A percentile compares a stretch with the other conserved stretches of the same genome.
Evolutionary conservation across 305 asterid species (phyloP).

Genomic region (Fraxinus greggii): DNA sequence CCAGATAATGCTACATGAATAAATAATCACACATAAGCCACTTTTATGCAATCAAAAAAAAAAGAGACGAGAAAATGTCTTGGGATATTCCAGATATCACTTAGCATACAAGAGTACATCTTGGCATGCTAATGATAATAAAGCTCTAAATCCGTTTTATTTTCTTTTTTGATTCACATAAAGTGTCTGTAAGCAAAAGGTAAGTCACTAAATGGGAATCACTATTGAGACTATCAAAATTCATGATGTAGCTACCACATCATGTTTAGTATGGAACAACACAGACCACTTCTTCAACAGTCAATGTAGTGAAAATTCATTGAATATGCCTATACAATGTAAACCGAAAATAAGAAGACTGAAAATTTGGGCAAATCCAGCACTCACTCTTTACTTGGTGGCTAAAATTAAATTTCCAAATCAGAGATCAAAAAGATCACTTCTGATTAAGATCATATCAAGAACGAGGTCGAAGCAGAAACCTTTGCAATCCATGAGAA

Average conservation of each 20-base stretch:
- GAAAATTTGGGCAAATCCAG: not conserved
- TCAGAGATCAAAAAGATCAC: not conserved
- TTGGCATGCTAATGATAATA: not conserved
- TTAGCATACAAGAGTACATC: not conserved
- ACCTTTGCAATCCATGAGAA: not conserved
- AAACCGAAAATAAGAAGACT: not conserved
- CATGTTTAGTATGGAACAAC: not conserved
- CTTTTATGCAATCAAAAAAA: not conserved
- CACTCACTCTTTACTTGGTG: not conserved
- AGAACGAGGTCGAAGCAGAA: not conserved
- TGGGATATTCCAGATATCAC: not conserved
- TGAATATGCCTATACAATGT: not conserved
- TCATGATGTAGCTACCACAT: not conserved
- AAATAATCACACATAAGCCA: constrained; percentile 13
- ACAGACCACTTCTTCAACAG: not conserved
- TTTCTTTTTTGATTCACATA: not conserved
- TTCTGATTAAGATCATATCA: not conserved
- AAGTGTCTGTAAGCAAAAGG: not conserved
- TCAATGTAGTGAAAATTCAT: not conserved
- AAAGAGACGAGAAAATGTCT: not conserved
- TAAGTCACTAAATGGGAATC: not conserved
- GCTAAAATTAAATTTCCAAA: not conserved
- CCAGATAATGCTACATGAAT: constrained; percentile 12
- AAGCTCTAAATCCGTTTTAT: not conserved
- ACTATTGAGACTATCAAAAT: not conserved